Conservation (phyloP, 1,284 basidiomycete genomes). For the Puccinia sorghi region DNA sequence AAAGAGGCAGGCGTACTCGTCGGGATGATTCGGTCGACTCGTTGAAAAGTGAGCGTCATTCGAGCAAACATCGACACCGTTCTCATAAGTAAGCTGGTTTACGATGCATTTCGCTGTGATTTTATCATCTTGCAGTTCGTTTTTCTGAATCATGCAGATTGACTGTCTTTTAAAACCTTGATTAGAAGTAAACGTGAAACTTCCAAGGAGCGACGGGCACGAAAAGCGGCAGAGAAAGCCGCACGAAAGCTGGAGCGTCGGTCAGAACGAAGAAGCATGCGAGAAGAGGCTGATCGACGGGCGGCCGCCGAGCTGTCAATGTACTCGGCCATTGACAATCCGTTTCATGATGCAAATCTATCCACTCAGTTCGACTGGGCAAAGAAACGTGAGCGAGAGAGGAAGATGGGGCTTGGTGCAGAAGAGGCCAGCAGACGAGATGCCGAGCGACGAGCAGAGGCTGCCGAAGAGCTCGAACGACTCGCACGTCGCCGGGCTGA, state of each 20-base stretch:
- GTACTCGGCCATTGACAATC: constrained; percentile 92
- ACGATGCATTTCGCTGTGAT: background rate
- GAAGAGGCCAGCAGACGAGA: constrained; percentile 80
- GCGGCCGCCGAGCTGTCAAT: constrained; percentile 56
- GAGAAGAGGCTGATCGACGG: constrained; percentile 53
- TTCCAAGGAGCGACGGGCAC: constrained; percentile 51
- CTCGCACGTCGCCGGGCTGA: constrained; percentile 87
- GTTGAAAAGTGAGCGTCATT: background rate
- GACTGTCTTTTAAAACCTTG: too few species aligned
- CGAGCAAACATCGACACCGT: constrained; percentile 24
- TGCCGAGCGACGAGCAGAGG: constrained; percentile 77
- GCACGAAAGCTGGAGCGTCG: constrained; percentile 53
- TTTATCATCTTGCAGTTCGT: background rate
- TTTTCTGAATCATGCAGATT: background rate
- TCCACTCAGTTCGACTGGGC: constrained; percentile 96
- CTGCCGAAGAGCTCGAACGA: constrained; percentile 84
- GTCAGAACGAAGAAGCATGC: constrained; percentile 46
- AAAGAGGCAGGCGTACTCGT: constrained; percentile 11
- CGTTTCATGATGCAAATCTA: constrained; percentile 94
- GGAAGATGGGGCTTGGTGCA: constrained; percentile 76
- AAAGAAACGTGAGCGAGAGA: constrained; percentile 96
- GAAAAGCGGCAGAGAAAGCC: constrained; percentile 54
- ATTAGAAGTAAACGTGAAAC: constrained; percentile 51
- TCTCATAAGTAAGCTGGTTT: constrained; percentile 22
- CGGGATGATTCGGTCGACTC: constrained; percentile 30